Evolutionary conservation across 1,284 basidiomycete genomes (phyloP).

Genomic region (Megacollybia platyphylla): DNA sequence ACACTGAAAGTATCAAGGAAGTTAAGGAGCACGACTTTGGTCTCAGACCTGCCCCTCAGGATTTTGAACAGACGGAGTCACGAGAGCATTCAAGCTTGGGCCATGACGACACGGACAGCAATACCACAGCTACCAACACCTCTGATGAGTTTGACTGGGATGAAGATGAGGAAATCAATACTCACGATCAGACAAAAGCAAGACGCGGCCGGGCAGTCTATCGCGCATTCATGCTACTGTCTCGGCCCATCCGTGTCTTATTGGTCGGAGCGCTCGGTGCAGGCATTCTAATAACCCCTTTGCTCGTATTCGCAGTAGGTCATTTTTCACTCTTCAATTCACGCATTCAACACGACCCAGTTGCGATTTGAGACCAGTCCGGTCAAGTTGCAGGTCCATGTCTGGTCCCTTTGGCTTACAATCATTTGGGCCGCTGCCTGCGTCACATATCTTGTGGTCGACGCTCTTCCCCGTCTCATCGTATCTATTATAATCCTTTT

Average conservation of each 20-base stretch:
- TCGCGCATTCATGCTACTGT: slow-evolving; percentile 56
- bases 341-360: slow-evolving; percentile 12
- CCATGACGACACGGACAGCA: slow-evolving; percentile 26
- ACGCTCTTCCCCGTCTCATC: slow-evolving; percentile 45
- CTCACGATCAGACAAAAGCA: slow-evolving; percentile 19
- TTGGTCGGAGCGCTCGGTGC: slow-evolving; percentile 44
- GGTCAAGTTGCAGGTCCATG: slow-evolving; percentile 41
- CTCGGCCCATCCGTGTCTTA: slow-evolving; percentile 42
- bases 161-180: slow-evolving; percentile 29
- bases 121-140: slow-evolving; percentile 45
- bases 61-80: background rate
- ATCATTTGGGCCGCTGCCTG: slow-evolving; percentile 58
- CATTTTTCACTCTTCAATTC: too few species aligned
- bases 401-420: slow-evolving; percentile 65
- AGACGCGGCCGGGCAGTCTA: slow-evolving; percentile 44
- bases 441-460: slow-evolving; percentile 49
- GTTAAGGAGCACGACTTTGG: slow-evolving; percentile 13
- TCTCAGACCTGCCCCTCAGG: background rate
- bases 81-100: slow-evolving; percentile 9
- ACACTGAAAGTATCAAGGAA: background rate
- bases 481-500: slow-evolving; percentile 40
- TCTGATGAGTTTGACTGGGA: slow-evolving; percentile 71
- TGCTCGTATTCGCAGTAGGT: slow-evolving; percentile 36
- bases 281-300: slow-evolving; percentile 53
- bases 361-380: slow-evolving; percentile 39